Conservation (phyloP, 768 basidiomycete species). For the Scleroderma citrinum region DNA sequence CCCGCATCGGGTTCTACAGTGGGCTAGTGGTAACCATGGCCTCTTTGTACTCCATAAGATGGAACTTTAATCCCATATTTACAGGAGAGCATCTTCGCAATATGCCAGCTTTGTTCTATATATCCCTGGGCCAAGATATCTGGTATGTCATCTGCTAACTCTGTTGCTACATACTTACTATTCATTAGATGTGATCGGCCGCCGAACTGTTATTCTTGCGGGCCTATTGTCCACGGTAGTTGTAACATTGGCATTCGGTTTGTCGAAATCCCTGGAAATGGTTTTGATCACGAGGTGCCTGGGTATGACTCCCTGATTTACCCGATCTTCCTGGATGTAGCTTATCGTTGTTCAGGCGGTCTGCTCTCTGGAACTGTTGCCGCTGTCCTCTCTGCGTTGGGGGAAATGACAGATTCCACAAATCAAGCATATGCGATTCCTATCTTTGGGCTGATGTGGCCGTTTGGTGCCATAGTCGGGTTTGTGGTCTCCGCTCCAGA, state of each 20-base stretch:
- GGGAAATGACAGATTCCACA: constrained; percentile 56
- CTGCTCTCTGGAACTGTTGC: constrained; percentile 55
- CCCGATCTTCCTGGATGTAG: neutral
- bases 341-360: constrained; percentile 39
- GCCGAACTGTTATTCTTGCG: constrained; percentile 53
- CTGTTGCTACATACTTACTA: neutral
- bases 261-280: constrained; percentile 44
- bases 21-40: constrained; percentile 46
- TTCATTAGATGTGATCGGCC: constrained; percentile 46
- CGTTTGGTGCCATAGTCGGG: constrained; percentile 51
- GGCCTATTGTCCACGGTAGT: constrained; percentile 48
- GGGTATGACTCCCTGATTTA: constrained; percentile 30
- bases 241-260: constrained; percentile 46
- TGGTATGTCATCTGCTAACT: constrained; percentile 28
- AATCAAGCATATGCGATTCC: constrained; percentile 57
- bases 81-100: constrained; percentile 58
- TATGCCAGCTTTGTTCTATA: constrained; percentile 54
- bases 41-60: neutral
- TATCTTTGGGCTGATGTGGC: constrained; percentile 53
- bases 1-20: constrained; percentile 59
- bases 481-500: constrained; percentile 20
- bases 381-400: constrained; percentile 54
- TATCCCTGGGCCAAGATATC: constrained; percentile 59
- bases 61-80: neutral
- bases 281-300: constrained; percentile 49